Conservation (phyloP, 2,329 filamentous ascomycete genomes). For the Aureobasidium sp. region DNA sequence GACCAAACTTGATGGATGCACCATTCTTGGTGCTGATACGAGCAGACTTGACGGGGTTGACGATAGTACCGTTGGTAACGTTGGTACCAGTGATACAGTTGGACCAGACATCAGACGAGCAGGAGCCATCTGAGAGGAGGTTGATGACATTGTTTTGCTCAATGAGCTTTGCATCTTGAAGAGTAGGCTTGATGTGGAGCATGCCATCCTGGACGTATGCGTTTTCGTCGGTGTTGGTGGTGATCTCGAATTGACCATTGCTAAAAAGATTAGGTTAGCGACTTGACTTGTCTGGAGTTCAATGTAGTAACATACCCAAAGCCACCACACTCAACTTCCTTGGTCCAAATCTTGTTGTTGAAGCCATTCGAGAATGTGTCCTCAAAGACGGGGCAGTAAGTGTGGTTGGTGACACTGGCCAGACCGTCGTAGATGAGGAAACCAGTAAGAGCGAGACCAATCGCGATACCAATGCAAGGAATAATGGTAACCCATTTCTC, state of each 20-base stretch:
- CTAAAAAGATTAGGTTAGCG: conserved; percentile 34
- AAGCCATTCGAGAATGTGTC: conserved; percentile 59
- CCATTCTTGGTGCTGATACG: conserved; percentile 69
- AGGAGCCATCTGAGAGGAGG: conserved; percentile 58
- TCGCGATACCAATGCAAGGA: conserved; percentile 61
- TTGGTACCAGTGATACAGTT: conserved; percentile 69
- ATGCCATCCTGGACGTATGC: conserved; percentile 63
- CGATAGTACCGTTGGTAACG: conserved; percentile 66
- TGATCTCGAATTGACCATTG: conserved; percentile 75
- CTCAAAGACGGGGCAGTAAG: conserved; percentile 61
- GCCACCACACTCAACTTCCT: conserved; percentile 68
- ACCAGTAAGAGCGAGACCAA: conserved; percentile 62
- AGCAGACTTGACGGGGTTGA: conserved; percentile 70
- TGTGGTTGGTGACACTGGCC: conserved; percentile 63
- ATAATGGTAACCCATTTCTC: conserved; percentile 85
- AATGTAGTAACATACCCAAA: conserved; percentile 55
- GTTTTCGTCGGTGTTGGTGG: conserved; percentile 65
- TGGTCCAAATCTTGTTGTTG: conserved; percentile 59
- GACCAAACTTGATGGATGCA: conserved; percentile 69
- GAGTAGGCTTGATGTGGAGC: conserved; percentile 69
- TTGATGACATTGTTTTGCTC: conserved; percentile 62
- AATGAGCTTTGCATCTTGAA: conserved; percentile 62
- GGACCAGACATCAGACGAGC: conserved; percentile 53
- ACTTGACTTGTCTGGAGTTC: not conserved
- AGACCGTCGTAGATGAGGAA: conserved; percentile 72